phyloP scores from a whole-genome alignment of 2,329 filamentous ascomycete genomes.

The Xylaria sp. region DNA sequence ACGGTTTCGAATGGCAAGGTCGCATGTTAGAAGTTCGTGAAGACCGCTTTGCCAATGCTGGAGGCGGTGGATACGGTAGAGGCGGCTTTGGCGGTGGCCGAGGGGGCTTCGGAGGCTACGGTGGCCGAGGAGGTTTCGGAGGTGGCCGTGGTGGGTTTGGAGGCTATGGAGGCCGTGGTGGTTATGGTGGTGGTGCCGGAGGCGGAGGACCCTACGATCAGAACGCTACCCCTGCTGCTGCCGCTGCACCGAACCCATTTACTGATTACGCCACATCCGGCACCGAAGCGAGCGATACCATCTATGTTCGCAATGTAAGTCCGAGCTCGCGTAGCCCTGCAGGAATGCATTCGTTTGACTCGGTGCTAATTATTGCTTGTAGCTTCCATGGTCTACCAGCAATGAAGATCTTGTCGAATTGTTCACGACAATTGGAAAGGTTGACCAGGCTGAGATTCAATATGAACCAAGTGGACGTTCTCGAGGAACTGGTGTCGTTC shows the following conservation, averaged over 20 bases:
- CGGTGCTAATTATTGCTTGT: conserved; percentile 43
- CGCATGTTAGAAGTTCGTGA: conserved; percentile 93
- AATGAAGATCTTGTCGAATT: conserved; percentile 97
- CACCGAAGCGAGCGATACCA: conserved; percentile 82
- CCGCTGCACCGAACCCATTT: conserved; percentile 83
- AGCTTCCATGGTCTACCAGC: conserved; percentile 99
- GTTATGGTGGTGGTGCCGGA: conserved; percentile 45
- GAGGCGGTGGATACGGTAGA: conserved; percentile 66
- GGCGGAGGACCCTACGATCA: conserved; percentile 32
- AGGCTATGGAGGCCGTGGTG: conserved; percentile 50
- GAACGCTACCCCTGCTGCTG: conserved; percentile 49
- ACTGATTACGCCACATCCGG: conserved; percentile 91
- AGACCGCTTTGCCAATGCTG: conserved; percentile 83
- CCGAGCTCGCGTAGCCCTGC: background rate
- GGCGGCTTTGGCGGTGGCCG: conserved; percentile 58
- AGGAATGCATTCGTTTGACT: conserved; percentile 28
- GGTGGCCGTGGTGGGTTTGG: background rate
- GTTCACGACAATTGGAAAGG: conserved; percentile 97
- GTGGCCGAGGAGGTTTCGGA: conserved; percentile 49
- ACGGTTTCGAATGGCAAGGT: conserved; percentile 98
- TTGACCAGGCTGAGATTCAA: conserved; percentile 98
- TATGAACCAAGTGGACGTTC: conserved; percentile 97
- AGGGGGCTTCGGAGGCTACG: conserved; percentile 55
- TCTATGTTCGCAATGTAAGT: conserved; percentile 97
- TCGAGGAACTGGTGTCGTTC: conserved; percentile 93